phyloP scores from a whole-genome alignment of 208 protist genomes.

The Crithidia bombi region DNA sequence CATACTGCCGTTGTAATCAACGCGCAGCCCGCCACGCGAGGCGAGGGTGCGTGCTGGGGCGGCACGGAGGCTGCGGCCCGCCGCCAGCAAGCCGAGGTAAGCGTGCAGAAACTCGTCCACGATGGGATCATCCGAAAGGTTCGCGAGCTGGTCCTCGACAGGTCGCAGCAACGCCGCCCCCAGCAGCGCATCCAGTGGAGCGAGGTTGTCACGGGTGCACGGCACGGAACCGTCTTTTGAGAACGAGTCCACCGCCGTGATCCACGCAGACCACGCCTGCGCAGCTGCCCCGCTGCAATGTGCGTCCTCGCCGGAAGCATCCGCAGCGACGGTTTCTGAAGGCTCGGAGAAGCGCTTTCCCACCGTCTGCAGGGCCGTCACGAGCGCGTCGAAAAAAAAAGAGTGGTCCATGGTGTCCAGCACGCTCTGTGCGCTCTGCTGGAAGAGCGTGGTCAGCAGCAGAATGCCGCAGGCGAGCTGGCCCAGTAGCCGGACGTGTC shows the following conservation, averaged over 20 bases:
- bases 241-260: conserved; percentile 14
- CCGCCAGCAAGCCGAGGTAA: conserved; percentile 56
- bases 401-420: conserved; percentile 62
- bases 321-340: neutral
- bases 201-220: neutral
- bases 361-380: conserved; percentile 37
- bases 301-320: neutral
- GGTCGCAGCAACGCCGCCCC: neutral
- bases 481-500: conserved; percentile 34
- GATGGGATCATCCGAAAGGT: conserved; percentile 28
- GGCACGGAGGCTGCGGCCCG: conserved; percentile 33
- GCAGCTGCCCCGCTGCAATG: neutral
- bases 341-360: conserved; percentile 25
- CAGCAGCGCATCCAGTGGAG: neutral
- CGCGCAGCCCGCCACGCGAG: neutral
- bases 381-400: conserved; percentile 62
- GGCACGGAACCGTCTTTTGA: neutral
- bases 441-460: conserved; percentile 46
- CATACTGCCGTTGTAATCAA: neutral
- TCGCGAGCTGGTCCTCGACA: conserved; percentile 24
- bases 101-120: conserved; percentile 72
- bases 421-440: conserved; percentile 36
- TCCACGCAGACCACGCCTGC: conserved; percentile 25
- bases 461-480: conserved; percentile 54
- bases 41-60: neutral